A percentile compares a stretch with the other conserved stretches of the same genome.
These are phyloP conservation scores for Suhomyces kunorum DNA, from an alignment of 1,139 yeast species.

Conservation along the genomic window DNA sequence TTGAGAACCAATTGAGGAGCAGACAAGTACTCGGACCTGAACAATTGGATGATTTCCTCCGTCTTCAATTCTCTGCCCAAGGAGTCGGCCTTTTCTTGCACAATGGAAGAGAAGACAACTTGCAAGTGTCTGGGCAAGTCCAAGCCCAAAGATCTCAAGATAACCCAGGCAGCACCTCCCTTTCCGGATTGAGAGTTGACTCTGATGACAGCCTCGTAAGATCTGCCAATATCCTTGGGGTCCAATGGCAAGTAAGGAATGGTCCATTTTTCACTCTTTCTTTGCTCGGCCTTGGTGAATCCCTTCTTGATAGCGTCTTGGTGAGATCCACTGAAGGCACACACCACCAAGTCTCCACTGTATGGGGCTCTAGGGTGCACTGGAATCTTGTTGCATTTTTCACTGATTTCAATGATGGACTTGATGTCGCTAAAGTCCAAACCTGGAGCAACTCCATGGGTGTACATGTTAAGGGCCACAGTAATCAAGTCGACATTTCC, in stretches of 20 bases:
- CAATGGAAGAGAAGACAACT: slow-evolving; percentile 43
- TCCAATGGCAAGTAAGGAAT: slow-evolving; percentile 53
- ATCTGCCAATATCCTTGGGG: slow-evolving; percentile 51
- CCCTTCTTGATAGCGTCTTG: slow-evolving; percentile 56
- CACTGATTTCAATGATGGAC: slow-evolving; percentile 43
- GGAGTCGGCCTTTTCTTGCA: slow-evolving; percentile 43
- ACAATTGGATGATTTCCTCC: slow-evolving; percentile 42
- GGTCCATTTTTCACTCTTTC: slow-evolving; percentile 35
- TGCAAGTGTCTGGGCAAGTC: slow-evolving; percentile 51
- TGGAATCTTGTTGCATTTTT: slow-evolving; percentile 49
- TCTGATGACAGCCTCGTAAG: slow-evolving; percentile 53
- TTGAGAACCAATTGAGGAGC: slow-evolving; percentile 29
- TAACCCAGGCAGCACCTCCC: slow-evolving; percentile 55
- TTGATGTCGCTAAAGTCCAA: slow-evolving; percentile 48
- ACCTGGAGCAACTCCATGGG: slow-evolving; percentile 47
- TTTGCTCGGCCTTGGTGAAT: slow-evolving; percentile 33
- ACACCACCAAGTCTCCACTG: slow-evolving; percentile 50
- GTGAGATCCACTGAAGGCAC: slow-evolving; percentile 53
- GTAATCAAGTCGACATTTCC: slow-evolving; percentile 53
- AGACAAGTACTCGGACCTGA: slow-evolving; percentile 37
- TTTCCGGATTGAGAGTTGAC: slow-evolving; percentile 54
- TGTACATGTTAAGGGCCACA: slow-evolving; percentile 49
- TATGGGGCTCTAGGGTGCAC: slow-evolving; percentile 53
- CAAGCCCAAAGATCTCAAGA: slow-evolving; percentile 47
- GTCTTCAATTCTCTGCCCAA: slow-evolving; percentile 49